Evolutionary conservation across 371 early-diverging fungal genomes (phyloP), one percentile per base, ranked within the genome.

Genomic region (Mucor saturninus): DNA sequence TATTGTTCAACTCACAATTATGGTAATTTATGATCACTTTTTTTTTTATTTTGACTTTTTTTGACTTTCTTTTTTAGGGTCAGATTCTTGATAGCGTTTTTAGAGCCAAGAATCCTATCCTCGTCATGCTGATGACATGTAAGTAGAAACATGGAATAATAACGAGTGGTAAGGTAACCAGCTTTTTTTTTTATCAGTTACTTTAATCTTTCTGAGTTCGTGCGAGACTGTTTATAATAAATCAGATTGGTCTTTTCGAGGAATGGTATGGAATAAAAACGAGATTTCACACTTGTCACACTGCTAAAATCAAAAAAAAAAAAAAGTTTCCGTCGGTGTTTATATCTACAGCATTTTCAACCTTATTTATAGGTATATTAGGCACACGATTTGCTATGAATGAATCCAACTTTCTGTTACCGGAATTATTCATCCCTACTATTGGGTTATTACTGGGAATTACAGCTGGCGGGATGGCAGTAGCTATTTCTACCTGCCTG

Each of bases 361-460:
- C 84, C 10, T 53, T 84, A 30, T 65, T 84, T 54, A 79, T 86
- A 30, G 85, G 83, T 37, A 73, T 88, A 13, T 69, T 90, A 65
- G 89, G 91, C 32, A 84, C 87, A 15, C 73, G 83, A 37, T 85
- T 77, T 69, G 89, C 95, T 13, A 89, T 95, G 77, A 84, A 85
- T n/a, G 86, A 91, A 56, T 63, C 77, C 10, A 92, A 93, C 0
- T 89, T 92, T 61, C 91, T 84, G 74, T 68, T 83, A 6, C 91
- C 95, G 5, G 86, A 86, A 49, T 81, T 90, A 53, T 96, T 93
- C 68, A 91, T 96, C 43, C 95, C 96, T 11, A 93, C 91, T 14
- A 72, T 95, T 29, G 96, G 96, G 15, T 91, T 94, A 89, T 68
- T 95, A 29, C 73, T 94, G 6, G 96, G 95, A 26, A 94, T 93